Percentiles rank a stretch among this genome's conserved stretches.
phyloP scores from a whole-genome alignment of 805 yeast genomes.

The Nakazawaea wickerhamii region DNA sequence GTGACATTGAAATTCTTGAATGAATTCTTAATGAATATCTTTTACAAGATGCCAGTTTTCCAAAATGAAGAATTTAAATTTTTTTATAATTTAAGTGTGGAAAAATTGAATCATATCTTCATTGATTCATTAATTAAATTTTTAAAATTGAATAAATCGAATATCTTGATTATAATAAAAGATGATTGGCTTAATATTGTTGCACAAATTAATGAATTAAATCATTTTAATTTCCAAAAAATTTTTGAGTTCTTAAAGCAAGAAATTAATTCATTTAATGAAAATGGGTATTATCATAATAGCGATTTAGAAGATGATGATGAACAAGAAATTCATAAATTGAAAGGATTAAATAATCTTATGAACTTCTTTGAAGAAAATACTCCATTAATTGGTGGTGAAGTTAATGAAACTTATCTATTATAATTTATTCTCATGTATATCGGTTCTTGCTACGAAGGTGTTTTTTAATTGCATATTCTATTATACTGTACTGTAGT shows the following conservation, averaged over 20 bases:
- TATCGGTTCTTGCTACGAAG: too few relatives aligned
- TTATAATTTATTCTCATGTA: too few relatives aligned
- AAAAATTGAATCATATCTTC: conserved; percentile 28
- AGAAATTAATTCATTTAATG: conserved; percentile 23
- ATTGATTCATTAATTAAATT: conserved; percentile 21
- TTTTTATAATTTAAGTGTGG: conserved; percentile 29
- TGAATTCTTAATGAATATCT: conserved; percentile 47
- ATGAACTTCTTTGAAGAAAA: conserved; percentile 16
- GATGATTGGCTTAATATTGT: conserved; percentile 27
- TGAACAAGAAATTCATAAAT: conserved; percentile 13
- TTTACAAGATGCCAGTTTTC: conserved; percentile 66
- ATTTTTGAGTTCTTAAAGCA: conserved; percentile 21
- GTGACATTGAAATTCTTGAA: conserved; percentile 59
- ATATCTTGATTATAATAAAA: conserved; percentile 26
- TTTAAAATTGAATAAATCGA: conserved; percentile 26
- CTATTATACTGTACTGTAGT: too few relatives aligned
- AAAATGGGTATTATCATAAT: conserved; percentile 14
- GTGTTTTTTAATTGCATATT: too few relatives aligned
- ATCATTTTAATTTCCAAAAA: conserved; percentile 22
- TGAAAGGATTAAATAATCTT: conserved; percentile 22
- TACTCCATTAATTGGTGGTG: conserved; percentile 14
- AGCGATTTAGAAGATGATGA: conserved; percentile 5
- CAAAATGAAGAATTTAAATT: conserved; percentile 49
- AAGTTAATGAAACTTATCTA: not conserved
- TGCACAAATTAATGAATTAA: conserved; percentile 24